A percentile compares a stretch with the other conserved stretches of the same genome.
phyloP scores from a whole-genome alignment of 169 alveolate species.

The Plasmodium knowlesi region DNA sequence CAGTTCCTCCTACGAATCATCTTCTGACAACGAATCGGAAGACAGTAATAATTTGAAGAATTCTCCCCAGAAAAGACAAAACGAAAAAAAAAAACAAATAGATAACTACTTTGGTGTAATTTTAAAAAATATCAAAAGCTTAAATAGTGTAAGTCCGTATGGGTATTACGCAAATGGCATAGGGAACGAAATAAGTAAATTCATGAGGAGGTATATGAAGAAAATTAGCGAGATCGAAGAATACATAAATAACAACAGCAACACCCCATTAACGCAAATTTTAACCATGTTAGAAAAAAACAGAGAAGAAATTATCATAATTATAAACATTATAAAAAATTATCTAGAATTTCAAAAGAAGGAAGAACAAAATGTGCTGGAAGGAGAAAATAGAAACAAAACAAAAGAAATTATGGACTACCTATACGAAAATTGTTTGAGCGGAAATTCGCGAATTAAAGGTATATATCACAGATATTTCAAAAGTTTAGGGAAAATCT shows the following conservation, averaged over 20 bases:
- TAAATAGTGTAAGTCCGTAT: conserved; percentile 62
- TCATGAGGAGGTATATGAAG: conserved; percentile 74
- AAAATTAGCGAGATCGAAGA: conserved; percentile 77
- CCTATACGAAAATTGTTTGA: conserved; percentile 57
- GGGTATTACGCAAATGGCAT: conserved; percentile 80
- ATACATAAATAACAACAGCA: conserved; percentile 76
- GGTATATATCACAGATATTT: conserved; percentile 59
- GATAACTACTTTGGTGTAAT: conserved; percentile 75
- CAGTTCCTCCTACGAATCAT: background rate
- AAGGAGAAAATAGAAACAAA: conserved; percentile 69
- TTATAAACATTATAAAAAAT: conserved; percentile 66
- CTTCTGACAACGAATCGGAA: conserved; percentile 16
- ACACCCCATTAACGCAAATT: conserved; percentile 79
- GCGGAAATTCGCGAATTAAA: conserved; percentile 65
- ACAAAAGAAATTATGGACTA: conserved; percentile 75
- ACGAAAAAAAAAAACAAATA: conserved; percentile 46
- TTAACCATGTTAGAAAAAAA: conserved; percentile 77
- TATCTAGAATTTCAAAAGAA: conserved; percentile 65
- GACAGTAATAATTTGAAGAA: conserved; percentile 15
- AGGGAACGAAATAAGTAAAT: conserved; percentile 78
- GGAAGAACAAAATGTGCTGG: conserved; percentile 58
- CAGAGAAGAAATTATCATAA: conserved; percentile 75
- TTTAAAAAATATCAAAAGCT: conserved; percentile 60
- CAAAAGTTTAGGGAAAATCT: conserved; percentile 54
- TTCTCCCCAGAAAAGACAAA: conserved; percentile 10